Evolutionary conservation across 441 rosid species (phyloP), one percentile per base, ranked within the genome.

Genomic region (Adansonia madagascariensis): DNA sequence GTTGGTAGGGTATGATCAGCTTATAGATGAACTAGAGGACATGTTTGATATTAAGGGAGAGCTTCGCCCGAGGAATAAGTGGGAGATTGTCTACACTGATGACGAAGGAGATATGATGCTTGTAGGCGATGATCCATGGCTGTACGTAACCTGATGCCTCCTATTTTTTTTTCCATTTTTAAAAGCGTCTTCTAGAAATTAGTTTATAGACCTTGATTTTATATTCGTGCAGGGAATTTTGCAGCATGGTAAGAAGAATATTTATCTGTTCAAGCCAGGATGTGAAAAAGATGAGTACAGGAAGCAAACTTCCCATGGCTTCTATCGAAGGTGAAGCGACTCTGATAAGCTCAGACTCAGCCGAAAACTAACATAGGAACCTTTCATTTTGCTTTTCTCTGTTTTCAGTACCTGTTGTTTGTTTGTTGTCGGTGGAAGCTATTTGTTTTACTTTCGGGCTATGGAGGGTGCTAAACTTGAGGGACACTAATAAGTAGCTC

Each of bases 71-170:
- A 84, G 89, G 53, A 77, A 86, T 41, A 85, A 88, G 76, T 89
- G 90, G 95, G 89, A 91, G 78, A 84, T 91, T 66, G 91, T 91
- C 75, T 89, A 87, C 69, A 91, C 95, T 17, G 95, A 91, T 80
- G 85, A 89, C 76, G 95, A 91, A 77, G 95, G 91, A 20, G 95
- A 91, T 73, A 86, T 88, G 91, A 91, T 91, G 95, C 93, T 91
- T 62, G 84, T 89, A 20, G 95, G 95, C 2, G 95, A 88, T 17
- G 90, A 88, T 71, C 91, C 94, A 27, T 90, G 92, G 92, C 80
- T 46, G 94, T 91, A 85, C 85, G 99, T 86, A 49, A 18, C 8
- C 1, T 15, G 2, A 20, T 47, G 6, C 64, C 1, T 64, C 50
- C 56, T 14, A 8, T 53, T 20, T 20, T 1, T 31, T 31, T 3